Evolutionary conservation across 129 eudicot genomes (phyloP).

Genomic region (Pulicaria dysenterica): DNA sequence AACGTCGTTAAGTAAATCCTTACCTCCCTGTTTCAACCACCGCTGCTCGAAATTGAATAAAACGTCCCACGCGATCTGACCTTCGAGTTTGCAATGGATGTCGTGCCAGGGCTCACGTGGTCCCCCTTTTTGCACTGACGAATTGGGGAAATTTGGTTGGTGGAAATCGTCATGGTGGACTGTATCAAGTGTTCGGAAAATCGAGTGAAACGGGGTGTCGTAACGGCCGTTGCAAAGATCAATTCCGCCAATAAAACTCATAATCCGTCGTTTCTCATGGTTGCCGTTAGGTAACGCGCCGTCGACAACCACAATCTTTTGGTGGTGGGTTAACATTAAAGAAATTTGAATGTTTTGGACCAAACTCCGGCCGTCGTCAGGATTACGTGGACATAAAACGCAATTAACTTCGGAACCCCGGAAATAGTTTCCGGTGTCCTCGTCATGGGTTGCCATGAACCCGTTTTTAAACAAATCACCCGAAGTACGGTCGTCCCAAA

Average conservation of each 20-base stretch:
- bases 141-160: slow-evolving; percentile 63
- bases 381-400: slow-evolving; percentile 83
- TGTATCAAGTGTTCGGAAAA: slow-evolving; percentile 62
- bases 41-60: slow-evolving; percentile 77
- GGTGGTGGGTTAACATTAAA: slow-evolving; percentile 88
- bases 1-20: slow-evolving; percentile 48
- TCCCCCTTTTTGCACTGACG: slow-evolving; percentile 70
- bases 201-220: slow-evolving; percentile 73
- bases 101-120: slow-evolving; percentile 98
- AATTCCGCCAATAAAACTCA: slow-evolving; percentile 80
- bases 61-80: slow-evolving; percentile 86
- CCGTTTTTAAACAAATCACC: slow-evolving; percentile 64
- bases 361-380: slow-evolving; percentile 78
- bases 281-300: slow-evolving; percentile 63
- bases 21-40: slow-evolving; percentile 77
- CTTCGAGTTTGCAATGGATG: slow-evolving; percentile 72
- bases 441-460: slow-evolving; percentile 86
- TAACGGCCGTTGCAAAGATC: slow-evolving; percentile 91
- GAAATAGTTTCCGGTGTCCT: slow-evolving; percentile 66
- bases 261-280: slow-evolving; percentile 55
- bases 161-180: slow-evolving; percentile 81
- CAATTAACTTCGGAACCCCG: slow-evolving; percentile 65
- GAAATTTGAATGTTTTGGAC: slow-evolving; percentile 62
- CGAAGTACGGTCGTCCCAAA: slow-evolving; percentile 93
- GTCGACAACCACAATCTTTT: slow-evolving; percentile 77